Evolutionary conservation across 1,284 basidiomycete species (phyloP), one percentile per base, ranked within the genome.

Genomic region (Microstroma glucosiphilum): DNA sequence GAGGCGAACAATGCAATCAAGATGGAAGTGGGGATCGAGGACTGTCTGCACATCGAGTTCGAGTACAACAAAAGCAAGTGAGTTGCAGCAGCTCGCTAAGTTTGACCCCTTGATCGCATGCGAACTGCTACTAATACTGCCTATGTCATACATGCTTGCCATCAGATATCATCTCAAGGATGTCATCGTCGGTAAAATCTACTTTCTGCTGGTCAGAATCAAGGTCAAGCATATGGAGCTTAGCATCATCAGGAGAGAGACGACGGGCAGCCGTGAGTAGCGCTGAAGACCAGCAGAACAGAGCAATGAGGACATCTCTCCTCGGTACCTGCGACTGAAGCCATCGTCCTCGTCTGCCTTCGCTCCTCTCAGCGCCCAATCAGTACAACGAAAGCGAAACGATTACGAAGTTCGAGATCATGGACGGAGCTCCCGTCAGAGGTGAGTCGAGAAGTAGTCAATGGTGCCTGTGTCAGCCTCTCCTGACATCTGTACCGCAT

Each of bases 181-280:
- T 79, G 94, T 97, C 63, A 98, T 98, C 60, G 94, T 98, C 13
- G 94, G 94, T 80, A 97, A 97, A 83, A 97, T 98, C 78, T 97
- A 96, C 83, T 98, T 98, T 82, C 83, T 98, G 37, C 88, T 98
- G 51, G 94, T 98, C 7, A 88, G 94, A 64, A 97, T 98, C 85
- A 97, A 98, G 84, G 97, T 98, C 83, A 97, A 98, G 81, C 93
- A 98, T 75, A 97, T 97, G 93, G 96, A 98, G 78, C 84, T 98
- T 19, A 96, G 92, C 15, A 97, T 97, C 78, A 97, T 98, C 69
- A 88, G 94, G 30, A 85, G 94, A 48, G 94, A 98, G 80, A 97
- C 94, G 21, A 97, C 96, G 0, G 94, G 94, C 2, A 61, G 65
- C 58, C 46, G 51, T 65, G 56, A 15, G 55, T 59, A 40, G 40